phyloP scores from a whole-genome alignment of 176 grass and related monocot species.

The Puccinellia tenuiflora region DNA sequence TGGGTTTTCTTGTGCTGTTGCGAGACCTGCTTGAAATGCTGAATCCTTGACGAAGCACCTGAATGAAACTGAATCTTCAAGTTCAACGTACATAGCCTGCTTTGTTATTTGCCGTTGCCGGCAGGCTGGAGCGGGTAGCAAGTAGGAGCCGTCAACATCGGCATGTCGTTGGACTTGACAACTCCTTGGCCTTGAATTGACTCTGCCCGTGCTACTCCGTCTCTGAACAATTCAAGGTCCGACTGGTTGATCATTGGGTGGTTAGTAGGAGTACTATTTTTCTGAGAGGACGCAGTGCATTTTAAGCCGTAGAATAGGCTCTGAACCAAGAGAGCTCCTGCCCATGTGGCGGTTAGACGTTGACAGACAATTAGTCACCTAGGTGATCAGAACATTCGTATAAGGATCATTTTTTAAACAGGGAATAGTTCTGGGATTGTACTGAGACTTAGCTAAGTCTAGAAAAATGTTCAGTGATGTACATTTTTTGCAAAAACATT shows the following conservation, averaged over 20 bases:
- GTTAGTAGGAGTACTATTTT: background rate
- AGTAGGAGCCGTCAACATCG: background rate
- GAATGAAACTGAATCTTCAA: background rate
- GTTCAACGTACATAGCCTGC: background rate
- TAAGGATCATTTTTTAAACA: too few species aligned
- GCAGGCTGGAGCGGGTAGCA: background rate
- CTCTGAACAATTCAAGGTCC: constrained; percentile 4
- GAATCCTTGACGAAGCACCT: background rate
- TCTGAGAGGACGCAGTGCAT: background rate
- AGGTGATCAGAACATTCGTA: background rate
- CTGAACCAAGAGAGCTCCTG: background rate
- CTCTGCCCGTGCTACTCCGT: background rate
- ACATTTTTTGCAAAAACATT: too few species aligned
- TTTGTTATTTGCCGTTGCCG: background rate
- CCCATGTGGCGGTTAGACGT: background rate
- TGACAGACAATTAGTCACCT: background rate
- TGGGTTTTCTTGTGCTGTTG: too few species aligned
- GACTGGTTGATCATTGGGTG: background rate
- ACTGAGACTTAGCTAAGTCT: too few species aligned
- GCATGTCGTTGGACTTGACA: background rate
- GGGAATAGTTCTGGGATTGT: too few species aligned
- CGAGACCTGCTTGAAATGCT: background rate
- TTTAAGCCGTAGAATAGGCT: background rate
- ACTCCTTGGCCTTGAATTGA: background rate
- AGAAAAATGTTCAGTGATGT: too few species aligned